A percentile compares a stretch with the other conserved stretches of the same genome.
Evolutionary conservation across 345 rosid genomes (phyloP).

Genomic region (Euphorbia pulcherrima): DNA sequence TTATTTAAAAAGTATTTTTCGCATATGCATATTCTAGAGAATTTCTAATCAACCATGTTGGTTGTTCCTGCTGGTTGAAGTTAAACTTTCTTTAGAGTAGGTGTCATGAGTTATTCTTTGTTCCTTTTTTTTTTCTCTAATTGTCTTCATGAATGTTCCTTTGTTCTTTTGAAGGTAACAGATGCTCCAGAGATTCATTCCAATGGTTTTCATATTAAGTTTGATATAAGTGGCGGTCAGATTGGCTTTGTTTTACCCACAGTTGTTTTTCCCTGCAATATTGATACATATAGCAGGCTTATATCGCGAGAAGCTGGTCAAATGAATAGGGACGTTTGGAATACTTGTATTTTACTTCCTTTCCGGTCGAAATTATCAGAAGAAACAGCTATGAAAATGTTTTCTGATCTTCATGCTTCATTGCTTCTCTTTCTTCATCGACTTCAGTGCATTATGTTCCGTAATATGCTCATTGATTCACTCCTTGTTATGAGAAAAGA

Average conservation of each 20-base stretch:
- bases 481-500: constrained; percentile 70
- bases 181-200: constrained; percentile 98
- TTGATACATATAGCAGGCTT: constrained; percentile 48
- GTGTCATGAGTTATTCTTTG: background rate
- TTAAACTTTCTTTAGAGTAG: background rate
- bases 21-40: background rate
- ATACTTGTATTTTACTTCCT: constrained; percentile 88
- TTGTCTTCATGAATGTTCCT: background rate
- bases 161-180: constrained; percentile 58
- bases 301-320: constrained; percentile 34
- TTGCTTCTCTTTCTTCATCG: constrained; percentile 87
- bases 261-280: constrained; percentile 60
- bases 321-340: constrained; percentile 51
- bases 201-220: constrained; percentile 88
- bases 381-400: constrained; percentile 63
- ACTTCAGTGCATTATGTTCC: constrained; percentile 65
- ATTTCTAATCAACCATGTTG: background rate
- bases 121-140: background rate
- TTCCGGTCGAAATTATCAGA: constrained; percentile 55
- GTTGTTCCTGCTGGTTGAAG: background rate
- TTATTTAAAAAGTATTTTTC: background rate
- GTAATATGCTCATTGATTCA: constrained; percentile 60
- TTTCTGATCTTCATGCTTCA: constrained; percentile 88
- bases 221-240: constrained; percentile 82
- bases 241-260: constrained; percentile 95